These are phyloP conservation scores for Penicillium sp. DNA, from an alignment of 2,329 filamentous ascomycete species.

Conservation along the genomic window DNA sequence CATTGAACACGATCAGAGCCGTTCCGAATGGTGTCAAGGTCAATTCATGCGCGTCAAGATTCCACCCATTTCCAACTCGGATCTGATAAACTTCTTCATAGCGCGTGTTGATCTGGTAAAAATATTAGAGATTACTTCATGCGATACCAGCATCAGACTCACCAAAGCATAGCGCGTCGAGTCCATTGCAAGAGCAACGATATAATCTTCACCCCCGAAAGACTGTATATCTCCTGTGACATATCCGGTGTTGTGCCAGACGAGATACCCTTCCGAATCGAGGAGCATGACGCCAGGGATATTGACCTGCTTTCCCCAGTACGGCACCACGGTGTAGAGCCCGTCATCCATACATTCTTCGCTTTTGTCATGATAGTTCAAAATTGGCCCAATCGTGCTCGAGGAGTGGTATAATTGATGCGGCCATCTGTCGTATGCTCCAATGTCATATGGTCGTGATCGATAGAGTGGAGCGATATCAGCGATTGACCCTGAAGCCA, in stretches of 20 bases:
- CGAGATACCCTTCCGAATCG: constrained; percentile 27
- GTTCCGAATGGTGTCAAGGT: constrained; percentile 32
- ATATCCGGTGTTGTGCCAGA: constrained; percentile 29
- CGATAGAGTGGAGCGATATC: constrained; percentile 1
- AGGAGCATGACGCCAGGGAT: constrained; percentile 29
- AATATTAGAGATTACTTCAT: background rate
- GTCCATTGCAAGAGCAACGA: constrained; percentile 20
- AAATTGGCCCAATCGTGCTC: background rate
- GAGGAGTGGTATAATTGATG: constrained; percentile 1
- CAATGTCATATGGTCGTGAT: constrained; percentile 1
- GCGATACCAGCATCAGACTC: background rate
- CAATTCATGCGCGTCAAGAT: constrained; percentile 38
- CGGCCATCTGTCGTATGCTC: constrained; percentile 2
- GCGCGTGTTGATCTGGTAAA: constrained; percentile 22
- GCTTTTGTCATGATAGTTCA: background rate
- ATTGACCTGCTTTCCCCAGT: background rate
- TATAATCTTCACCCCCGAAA: constrained; percentile 28
- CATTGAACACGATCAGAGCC: constrained; percentile 32
- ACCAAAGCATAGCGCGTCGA: constrained; percentile 33
- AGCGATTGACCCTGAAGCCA: background rate
- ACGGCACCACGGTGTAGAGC: background rate
- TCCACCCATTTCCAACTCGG: constrained; percentile 22
- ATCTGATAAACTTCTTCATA: constrained; percentile 18
- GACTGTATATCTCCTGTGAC: constrained; percentile 24
- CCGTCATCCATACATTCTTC: background rate